Base-by-base conservation (phyloP, 2,329 filamentous ascomycete species). In the Orbilia oligospora region DNA sequence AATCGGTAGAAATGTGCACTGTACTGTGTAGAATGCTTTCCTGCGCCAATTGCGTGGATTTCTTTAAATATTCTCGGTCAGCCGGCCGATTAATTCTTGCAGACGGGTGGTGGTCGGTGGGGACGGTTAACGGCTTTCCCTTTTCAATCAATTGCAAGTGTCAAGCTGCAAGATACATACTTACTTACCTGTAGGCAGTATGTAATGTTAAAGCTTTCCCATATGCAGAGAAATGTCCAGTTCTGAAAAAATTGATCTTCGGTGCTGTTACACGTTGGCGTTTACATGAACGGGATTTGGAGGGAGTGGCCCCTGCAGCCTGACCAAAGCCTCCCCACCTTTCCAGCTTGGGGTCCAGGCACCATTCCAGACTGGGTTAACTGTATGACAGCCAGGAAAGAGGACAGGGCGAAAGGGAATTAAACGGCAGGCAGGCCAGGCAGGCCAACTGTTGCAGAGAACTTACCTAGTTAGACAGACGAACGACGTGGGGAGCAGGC, bases 251-350 rank as follows among this genome's bases (percentile, higher is more conserved):
- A 48, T 27, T 41, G 49, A 64, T 64, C 44, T 14, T 48, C 53
- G 48, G 63, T 44, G 41, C 63, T 75, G 71, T 63, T 75, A 75
- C 71, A 75, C 71, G 63, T 75, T 75, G 71, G 71, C 71, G 71
- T 51, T 61, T 46, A 51, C 30, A 38, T 53, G 53, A 63, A 68
- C 51, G 61, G 51, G 51, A 61, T 61, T 67, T 61, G 51, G 56
- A 46, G 22, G 48, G 58, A 56, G 41, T 51, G 41, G 63, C 71
- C 63, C 63, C 63, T 68, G 71, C 71, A 75, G 51, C 51, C 63
- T 67, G 55, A 33, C 48, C 51, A 53, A 44, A 51, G 70, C 63
- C 53, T 67, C 70, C 63, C 69, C 69, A 56, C 68, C 33, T 51
- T 71, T 71, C 56, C 68, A 33, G 18, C 33, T 36, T 36, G 33